Percentiles rank a stretch among this genome's conserved stretches.
phyloP scores from a whole-genome alignment of 2,329 filamentous ascomycete genomes.

The Ambrosiella cleistominuta region DNA sequence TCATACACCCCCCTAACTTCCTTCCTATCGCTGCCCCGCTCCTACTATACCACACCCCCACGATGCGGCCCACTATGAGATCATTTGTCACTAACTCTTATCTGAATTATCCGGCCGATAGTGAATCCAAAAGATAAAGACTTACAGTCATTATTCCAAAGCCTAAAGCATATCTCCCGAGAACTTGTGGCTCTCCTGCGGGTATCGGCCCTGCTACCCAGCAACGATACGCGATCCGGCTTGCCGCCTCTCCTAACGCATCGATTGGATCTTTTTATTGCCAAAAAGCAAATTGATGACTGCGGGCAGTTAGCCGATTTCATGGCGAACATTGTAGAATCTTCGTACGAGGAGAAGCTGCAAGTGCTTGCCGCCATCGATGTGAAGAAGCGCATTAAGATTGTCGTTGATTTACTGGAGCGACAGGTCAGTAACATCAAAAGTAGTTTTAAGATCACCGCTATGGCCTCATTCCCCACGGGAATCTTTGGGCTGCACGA shows the following conservation, averaged over 20 bases:
- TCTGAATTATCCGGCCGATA: conserved; percentile 9
- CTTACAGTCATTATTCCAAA: conserved; percentile 53
- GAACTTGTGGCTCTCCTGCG: conserved; percentile 74
- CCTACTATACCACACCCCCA: not conserved
- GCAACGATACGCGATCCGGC: conserved; percentile 42
- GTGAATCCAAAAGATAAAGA: conserved; percentile 32
- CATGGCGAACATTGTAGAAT: conserved; percentile 84
- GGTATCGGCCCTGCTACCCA: conserved; percentile 66
- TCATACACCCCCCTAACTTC: not conserved
- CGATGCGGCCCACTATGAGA: conserved; percentile 1
- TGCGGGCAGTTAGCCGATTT: conserved; percentile 83
- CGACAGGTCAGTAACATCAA: conserved; percentile 72
- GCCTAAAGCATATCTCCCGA: conserved; percentile 67
- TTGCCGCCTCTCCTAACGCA: conserved; percentile 74
- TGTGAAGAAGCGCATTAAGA: conserved; percentile 58
- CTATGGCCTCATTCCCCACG: conserved; percentile 49
- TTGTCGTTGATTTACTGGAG: conserved; percentile 68
- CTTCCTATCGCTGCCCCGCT: not conserved
- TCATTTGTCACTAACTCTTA: conserved; percentile 8
- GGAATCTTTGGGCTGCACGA: conserved; percentile 29
- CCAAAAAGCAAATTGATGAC: conserved; percentile 62
- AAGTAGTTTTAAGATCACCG: conserved; percentile 70
- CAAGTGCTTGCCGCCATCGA: conserved; percentile 68
- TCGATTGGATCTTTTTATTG: conserved; percentile 73
- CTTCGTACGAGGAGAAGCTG: conserved; percentile 79